phyloP scores from a whole-genome alignment of 1,284 basidiomycete species.

The Leccinum glutinopallens region DNA sequence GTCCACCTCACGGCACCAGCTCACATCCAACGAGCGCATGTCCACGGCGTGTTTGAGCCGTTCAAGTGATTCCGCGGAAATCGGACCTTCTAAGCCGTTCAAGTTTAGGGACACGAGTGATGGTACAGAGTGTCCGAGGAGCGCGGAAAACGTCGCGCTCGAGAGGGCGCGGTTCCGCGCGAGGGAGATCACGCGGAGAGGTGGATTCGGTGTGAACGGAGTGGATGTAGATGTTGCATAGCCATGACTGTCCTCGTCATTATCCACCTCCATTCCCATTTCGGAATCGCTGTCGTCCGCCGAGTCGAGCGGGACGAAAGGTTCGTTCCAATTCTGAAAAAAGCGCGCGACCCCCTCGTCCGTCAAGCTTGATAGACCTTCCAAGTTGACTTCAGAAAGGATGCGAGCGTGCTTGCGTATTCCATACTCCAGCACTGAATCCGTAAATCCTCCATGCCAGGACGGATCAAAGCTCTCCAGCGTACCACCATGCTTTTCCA shows the following conservation, averaged over 20 bases:
- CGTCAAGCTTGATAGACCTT: conserved; percentile 63
- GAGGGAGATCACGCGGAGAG: conserved; percentile 57
- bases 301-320: conserved; percentile 12
- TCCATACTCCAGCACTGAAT: conserved; percentile 61
- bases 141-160: conserved; percentile 58
- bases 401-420: conserved; percentile 55
- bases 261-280: conserved; percentile 33
- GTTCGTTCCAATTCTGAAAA: conserved; percentile 48
- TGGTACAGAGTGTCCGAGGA: conserved; percentile 72
- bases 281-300: conserved; percentile 15
- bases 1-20: conserved; percentile 86
- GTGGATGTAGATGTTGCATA: background rate
- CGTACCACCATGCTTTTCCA: conserved; percentile 45
- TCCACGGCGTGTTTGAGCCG: conserved; percentile 40
- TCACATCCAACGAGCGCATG: conserved; percentile 74
- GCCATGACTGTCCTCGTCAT: background rate
- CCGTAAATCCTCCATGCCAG: conserved; percentile 59
- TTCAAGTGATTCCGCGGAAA: too few relatives aligned
- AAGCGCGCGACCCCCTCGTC: conserved; percentile 70
- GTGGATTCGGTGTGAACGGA: conserved; percentile 40
- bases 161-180: conserved; percentile 64
- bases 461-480: conserved; percentile 64
- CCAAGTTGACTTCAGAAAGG: conserved; percentile 62
- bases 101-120: conserved; percentile 68
- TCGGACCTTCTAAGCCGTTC: conserved; percentile 39